Evolutionary conservation across 2,329 filamentous ascomycete genomes (phyloP).

Genomic region (Graphilbum sp.): DNA sequence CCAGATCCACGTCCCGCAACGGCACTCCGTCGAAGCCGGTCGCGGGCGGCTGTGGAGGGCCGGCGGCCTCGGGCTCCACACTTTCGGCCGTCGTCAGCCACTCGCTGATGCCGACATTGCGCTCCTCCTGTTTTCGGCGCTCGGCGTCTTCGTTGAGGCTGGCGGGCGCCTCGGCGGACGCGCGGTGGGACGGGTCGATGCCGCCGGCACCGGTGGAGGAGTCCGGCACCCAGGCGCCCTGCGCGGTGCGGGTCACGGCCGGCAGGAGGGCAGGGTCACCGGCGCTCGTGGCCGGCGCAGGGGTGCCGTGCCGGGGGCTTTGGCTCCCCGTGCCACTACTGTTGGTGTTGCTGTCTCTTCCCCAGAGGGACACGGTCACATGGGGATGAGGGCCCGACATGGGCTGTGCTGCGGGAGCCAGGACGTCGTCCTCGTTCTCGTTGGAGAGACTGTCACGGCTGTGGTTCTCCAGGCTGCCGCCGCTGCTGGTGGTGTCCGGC

Average conservation of each 20-base stretch:
- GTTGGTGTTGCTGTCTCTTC: conserved; percentile 22
- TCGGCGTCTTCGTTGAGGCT: conserved; percentile 33
- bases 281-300: not conserved
- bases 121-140: conserved; percentile 24
- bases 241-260: conserved; percentile 19
- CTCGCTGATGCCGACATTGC: conserved; percentile 30
- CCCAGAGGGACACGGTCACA: conserved; percentile 41
- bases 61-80: not conserved
- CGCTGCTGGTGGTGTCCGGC: conserved; percentile 31
- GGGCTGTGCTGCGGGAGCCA: conserved; percentile 14
- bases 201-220: conserved; percentile 25
- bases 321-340: not conserved
- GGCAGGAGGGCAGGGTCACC: conserved; percentile 17
- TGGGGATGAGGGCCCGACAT: conserved; percentile 34
- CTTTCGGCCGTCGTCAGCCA: conserved; percentile 26
- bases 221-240: conserved; percentile 25
- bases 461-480: conserved; percentile 12
- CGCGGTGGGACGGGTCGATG: conserved; percentile 28
- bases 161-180: conserved; percentile 21
- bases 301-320: not conserved
- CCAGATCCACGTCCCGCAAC: conserved; percentile 25
- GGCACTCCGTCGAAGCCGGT: conserved; percentile 20
- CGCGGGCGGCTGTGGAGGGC: not conserved
- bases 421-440: conserved; percentile 34
- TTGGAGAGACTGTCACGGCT: conserved; percentile 19